Evolutionary conservation across 441 rosid genomes (phyloP).

Genomic region (Sinapis alba): DNA sequence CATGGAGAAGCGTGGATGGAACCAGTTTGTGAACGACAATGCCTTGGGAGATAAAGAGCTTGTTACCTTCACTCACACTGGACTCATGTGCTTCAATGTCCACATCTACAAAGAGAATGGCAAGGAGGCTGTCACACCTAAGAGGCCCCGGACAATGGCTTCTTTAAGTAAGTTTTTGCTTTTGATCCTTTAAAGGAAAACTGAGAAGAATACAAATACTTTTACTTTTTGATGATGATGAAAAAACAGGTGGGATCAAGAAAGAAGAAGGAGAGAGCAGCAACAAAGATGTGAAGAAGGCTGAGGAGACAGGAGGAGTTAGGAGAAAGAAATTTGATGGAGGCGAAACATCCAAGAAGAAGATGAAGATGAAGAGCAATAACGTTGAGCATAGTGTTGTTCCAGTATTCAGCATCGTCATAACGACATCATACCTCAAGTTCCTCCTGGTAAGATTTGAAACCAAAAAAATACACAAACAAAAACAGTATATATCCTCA

Average conservation of each 20-base stretch:
- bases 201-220: neutral
- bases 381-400: neutral
- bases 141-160: neutral
- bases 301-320: too few species aligned
- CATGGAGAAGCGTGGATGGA: conserved; percentile 10
- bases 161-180: conserved; percentile 18
- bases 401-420: neutral
- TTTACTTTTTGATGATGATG: neutral
- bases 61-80: conserved; percentile 26
- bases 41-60: conserved; percentile 32
- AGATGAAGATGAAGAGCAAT: neutral
- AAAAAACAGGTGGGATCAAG: conserved; percentile 5
- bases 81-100: conserved; percentile 25
- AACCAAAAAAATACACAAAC: neutral
- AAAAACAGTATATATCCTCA: neutral
- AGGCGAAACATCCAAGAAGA: neutral
- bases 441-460: too few species aligned
- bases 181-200: neutral
- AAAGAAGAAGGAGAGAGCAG: conserved; percentile 4
- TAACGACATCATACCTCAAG: too few species aligned
- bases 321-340: neutral
- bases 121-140: conserved; percentile 12
- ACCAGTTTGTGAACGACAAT: conserved; percentile 26
- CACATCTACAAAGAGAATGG: conserved; percentile 20
- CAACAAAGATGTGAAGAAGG: conserved; percentile 15